These are phyloP conservation scores for Daedalea quercina DNA, from an alignment of 768 basidiomycete genomes.

Conservation along the genomic window DNA sequence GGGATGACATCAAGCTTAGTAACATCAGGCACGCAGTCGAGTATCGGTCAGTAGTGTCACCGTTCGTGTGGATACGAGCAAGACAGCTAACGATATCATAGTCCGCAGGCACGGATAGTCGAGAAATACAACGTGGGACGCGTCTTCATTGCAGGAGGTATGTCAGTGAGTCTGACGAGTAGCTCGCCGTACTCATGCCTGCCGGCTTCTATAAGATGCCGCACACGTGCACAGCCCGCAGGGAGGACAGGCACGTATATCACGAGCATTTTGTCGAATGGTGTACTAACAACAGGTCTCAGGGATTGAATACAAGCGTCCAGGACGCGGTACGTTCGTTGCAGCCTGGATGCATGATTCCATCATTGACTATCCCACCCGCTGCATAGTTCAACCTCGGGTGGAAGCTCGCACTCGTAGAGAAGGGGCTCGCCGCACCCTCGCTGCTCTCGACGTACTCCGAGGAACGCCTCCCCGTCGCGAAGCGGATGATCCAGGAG, in stretches of 20 bases:
- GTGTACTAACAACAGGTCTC: slow-evolving; percentile 7
- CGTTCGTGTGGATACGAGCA: neutral
- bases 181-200: no score
- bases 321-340: slow-evolving; percentile 19
- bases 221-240: slow-evolving; percentile 41
- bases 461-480: slow-evolving; percentile 24
- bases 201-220: slow-evolving; percentile 32
- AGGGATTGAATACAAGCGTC: slow-evolving; percentile 25
- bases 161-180: slow-evolving; percentile 1
- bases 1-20: neutral
- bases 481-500: slow-evolving; percentile 21
- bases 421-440: slow-evolving; percentile 18
- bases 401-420: slow-evolving; percentile 25
- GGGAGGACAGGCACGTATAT: slow-evolving; percentile 30
- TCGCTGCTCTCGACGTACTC: slow-evolving; percentile 22
- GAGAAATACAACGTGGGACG: slow-evolving; percentile 34
- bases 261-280: neutral
- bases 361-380: neutral
- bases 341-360: no score
- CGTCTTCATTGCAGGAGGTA: slow-evolving; percentile 43
- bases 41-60: neutral
- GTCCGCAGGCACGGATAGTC: slow-evolving; percentile 43
- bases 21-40: neutral
- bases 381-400: slow-evolving; percentile 21
- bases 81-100: slow-evolving; percentile 10